phyloP scores from a whole-genome alignment of 306 rosid species.

The Cucurbita maxima region DNA sequence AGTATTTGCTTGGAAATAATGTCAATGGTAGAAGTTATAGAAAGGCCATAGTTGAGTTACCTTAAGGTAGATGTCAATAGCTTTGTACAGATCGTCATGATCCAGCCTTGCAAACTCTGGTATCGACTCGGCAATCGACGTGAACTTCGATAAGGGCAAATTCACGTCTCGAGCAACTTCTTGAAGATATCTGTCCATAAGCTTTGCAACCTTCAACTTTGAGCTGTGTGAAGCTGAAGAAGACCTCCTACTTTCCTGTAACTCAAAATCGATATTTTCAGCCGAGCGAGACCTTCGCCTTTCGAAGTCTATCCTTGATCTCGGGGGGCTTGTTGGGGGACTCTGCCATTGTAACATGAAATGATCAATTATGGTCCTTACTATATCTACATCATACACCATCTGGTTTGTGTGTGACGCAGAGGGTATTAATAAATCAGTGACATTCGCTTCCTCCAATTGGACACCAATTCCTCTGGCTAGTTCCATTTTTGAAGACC shows the following conservation, averaged over 20 bases:
- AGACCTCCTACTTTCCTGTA: constrained; percentile 86
- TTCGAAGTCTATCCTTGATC: constrained; percentile 47
- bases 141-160: constrained; percentile 58
- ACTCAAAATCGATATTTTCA: constrained; percentile 72
- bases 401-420: constrained; percentile 27
- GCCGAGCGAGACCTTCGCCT: constrained; percentile 92
- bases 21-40: constrained; percentile 11
- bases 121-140: constrained; percentile 60
- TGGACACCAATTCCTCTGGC: constrained; percentile 72
- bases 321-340: constrained; percentile 80
- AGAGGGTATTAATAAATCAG: constrained; percentile 73
- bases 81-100: constrained; percentile 92
- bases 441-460: constrained; percentile 65
- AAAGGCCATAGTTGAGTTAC: constrained; percentile 23
- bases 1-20: constrained; percentile 1
- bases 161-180: constrained; percentile 69
- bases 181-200: constrained; percentile 80
- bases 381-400: constrained; percentile 62
- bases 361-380: constrained; percentile 47
- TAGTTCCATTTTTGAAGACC: constrained; percentile 66
- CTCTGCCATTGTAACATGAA: constrained; percentile 73
- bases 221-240: constrained; percentile 94
- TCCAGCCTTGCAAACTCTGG: constrained; percentile 89
- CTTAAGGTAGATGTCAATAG: constrained; percentile 87
- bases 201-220: constrained; percentile 74